Percentiles rank a stretch among this genome's conserved stretches.
Conservation (phyloP, 805 yeast species). For the Blastobotrys muscicola region DNA sequence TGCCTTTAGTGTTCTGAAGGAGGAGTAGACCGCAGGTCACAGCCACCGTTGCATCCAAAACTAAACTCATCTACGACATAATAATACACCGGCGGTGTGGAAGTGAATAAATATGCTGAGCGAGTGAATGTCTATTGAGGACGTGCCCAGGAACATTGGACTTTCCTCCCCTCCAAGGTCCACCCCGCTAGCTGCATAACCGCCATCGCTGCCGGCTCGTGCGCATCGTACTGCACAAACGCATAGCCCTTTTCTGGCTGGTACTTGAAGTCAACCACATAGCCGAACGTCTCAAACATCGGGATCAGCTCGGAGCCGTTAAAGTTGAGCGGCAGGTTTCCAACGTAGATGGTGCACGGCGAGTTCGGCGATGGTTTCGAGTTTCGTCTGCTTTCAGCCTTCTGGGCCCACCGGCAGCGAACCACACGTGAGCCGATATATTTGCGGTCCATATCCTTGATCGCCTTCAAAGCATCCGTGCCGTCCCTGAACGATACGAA, state of each 20-base stretch:
- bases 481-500: slow-evolving; percentile 66
- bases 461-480: slow-evolving; percentile 64
- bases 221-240: slow-evolving; percentile 77
- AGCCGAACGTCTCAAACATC: slow-evolving; percentile 69
- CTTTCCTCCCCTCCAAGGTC: slow-evolving; percentile 60
- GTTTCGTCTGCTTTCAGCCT: slow-evolving; percentile 20
- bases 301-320: slow-evolving; percentile 67
- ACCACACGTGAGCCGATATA: slow-evolving; percentile 65
- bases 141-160: slow-evolving; percentile 89
- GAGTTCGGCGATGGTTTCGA: slow-evolving; percentile 1
- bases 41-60: no score
- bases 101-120: no score
- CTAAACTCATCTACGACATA: no score
- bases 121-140: no score
- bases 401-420: slow-evolving; percentile 84
- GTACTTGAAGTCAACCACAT: slow-evolving; percentile 68
- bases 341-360: slow-evolving; percentile 60
- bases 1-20: no score
- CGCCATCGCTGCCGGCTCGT: slow-evolving; percentile 82
- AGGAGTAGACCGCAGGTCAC: no score
- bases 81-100: no score
- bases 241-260: slow-evolving; percentile 82
- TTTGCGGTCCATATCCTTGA: slow-evolving; percentile 65
- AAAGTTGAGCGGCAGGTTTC: slow-evolving; percentile 71
- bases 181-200: slow-evolving; percentile 65